These are phyloP conservation scores for Amanita jacksonii DNA, from an alignment of 768 basidiomycete species.

Conservation along the genomic window DNA sequence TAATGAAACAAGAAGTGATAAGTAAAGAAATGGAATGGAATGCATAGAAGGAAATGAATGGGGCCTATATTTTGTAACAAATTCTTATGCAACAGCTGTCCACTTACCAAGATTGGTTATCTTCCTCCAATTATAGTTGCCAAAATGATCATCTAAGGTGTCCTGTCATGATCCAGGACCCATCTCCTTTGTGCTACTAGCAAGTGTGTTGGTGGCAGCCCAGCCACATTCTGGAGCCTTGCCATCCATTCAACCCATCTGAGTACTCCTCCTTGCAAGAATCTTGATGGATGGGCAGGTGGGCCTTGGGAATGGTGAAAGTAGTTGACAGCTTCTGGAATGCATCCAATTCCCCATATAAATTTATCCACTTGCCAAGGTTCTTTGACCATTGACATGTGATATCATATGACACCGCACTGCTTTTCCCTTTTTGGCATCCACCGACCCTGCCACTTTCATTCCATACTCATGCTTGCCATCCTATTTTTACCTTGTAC, in stretches of 20 bases:
- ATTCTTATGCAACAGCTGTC: no score
- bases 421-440: slow-evolving; percentile 11
- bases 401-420: slow-evolving; percentile 19
- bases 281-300: not conserved
- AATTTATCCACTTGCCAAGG: slow-evolving; percentile 10
- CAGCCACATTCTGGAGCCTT: slow-evolving; percentile 23
- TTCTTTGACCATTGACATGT: slow-evolving; percentile 20
- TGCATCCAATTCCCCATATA: slow-evolving; percentile 4
- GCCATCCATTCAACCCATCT: slow-evolving; percentile 20
- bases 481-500: no score
- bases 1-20: no score
- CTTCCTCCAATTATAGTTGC: slow-evolving; percentile 10
- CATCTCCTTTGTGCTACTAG: slow-evolving; percentile 24
- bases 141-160: slow-evolving; percentile 21
- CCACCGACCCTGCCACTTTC: slow-evolving; percentile 11
- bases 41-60: no score
- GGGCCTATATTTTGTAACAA: no score
- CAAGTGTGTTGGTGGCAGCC: slow-evolving; percentile 16
- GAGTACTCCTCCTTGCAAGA: slow-evolving; percentile 13
- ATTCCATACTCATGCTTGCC: no score
- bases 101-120: not conserved
- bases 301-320: slow-evolving; percentile 15
- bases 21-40: not conserved
- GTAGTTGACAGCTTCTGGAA: not conserved
- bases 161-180: slow-evolving; percentile 17